These are phyloP conservation scores for Fusarium sp. DNA, from an alignment of 2,329 filamentous ascomycete species.

Conservation along the genomic window DNA sequence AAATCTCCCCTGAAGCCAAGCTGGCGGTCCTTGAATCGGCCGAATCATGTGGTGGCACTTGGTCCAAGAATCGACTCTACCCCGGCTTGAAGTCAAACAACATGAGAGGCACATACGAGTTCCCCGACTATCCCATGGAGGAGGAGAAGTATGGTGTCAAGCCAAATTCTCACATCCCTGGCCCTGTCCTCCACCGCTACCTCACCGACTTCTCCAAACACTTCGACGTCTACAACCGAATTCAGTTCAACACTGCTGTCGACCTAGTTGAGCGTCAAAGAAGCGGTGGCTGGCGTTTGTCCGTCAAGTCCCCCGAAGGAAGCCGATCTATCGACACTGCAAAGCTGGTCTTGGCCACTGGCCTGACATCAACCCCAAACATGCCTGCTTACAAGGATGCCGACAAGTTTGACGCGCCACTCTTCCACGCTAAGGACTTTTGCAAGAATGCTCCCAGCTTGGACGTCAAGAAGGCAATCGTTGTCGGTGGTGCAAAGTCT, in stretches of 20 bases:
- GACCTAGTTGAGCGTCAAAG: constrained; percentile 52
- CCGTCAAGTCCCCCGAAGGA: constrained; percentile 4
- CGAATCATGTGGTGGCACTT: constrained; percentile 68
- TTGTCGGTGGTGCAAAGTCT: constrained; percentile 69
- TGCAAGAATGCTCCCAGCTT: constrained; percentile 48
- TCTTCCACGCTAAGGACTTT: constrained; percentile 61
- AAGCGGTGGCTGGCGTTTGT: constrained; percentile 34
- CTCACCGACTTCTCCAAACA: constrained; percentile 53
- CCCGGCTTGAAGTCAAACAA: constrained; percentile 74
- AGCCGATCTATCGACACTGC: constrained; percentile 39
- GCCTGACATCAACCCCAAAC: constrained; percentile 58
- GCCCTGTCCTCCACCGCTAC: constrained; percentile 51
- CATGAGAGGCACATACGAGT: constrained; percentile 72
- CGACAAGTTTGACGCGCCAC: constrained; percentile 50
- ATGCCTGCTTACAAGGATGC: constrained; percentile 54
- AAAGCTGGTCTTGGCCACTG: constrained; percentile 64
- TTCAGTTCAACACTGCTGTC: constrained; percentile 64
- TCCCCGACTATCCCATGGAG: constrained; percentile 71
- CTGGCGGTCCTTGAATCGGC: constrained; percentile 64
- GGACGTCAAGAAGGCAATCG: constrained; percentile 52
- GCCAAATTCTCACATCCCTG: constrained; percentile 51
- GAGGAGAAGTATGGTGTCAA: constrained; percentile 56
- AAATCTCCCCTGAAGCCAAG: constrained; percentile 60
- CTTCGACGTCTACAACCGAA: constrained; percentile 61
- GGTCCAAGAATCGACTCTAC: constrained; percentile 70